Conservation (phyloP, 2,329 filamentous ascomycete species). For the Exophiala phaeomuriformis region DNA sequence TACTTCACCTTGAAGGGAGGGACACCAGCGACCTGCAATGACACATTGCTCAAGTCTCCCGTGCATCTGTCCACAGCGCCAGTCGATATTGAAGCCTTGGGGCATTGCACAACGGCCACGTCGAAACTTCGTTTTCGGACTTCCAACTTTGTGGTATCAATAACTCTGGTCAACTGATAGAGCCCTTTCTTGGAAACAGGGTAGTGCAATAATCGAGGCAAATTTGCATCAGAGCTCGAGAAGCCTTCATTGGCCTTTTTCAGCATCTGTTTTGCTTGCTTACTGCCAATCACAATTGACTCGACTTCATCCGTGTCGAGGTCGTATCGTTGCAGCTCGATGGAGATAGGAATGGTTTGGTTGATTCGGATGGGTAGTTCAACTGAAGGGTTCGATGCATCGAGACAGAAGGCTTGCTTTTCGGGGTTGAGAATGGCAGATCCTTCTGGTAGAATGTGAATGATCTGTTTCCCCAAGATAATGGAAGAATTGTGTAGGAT, state of each 20-base stretch:
- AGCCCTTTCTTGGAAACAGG: conserved; percentile 77
- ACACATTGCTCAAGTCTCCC: conserved; percentile 78
- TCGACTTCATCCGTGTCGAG: conserved; percentile 74
- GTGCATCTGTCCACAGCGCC: conserved; percentile 64
- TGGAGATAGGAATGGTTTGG: conserved; percentile 77
- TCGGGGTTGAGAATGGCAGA: conserved; percentile 84
- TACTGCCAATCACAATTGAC: conserved; percentile 64
- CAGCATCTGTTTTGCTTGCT: conserved; percentile 67
- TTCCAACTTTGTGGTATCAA: conserved; percentile 91
- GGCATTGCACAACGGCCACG: conserved; percentile 79
- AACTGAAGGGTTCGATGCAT: conserved; percentile 52
- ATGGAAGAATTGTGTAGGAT: conserved; percentile 89
- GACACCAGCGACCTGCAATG: conserved; percentile 76
- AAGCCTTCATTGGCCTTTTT: conserved; percentile 58
- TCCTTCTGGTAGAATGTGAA: conserved; percentile 95
- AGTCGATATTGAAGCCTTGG: conserved; percentile 65
- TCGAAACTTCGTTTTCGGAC: conserved; percentile 70
- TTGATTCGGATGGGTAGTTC: conserved; percentile 85
- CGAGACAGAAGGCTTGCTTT: conserved; percentile 72
- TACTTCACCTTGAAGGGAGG: conserved; percentile 91
- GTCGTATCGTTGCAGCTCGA: conserved; percentile 83
- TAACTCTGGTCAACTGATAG: conserved; percentile 74
- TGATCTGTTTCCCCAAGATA: conserved; percentile 92
- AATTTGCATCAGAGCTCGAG: conserved; percentile 43
- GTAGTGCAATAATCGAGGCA: conserved; percentile 63